Base-by-base conservation (phyloP, 805 yeast species). In the Hanseniaspora nectarophila region DNA sequence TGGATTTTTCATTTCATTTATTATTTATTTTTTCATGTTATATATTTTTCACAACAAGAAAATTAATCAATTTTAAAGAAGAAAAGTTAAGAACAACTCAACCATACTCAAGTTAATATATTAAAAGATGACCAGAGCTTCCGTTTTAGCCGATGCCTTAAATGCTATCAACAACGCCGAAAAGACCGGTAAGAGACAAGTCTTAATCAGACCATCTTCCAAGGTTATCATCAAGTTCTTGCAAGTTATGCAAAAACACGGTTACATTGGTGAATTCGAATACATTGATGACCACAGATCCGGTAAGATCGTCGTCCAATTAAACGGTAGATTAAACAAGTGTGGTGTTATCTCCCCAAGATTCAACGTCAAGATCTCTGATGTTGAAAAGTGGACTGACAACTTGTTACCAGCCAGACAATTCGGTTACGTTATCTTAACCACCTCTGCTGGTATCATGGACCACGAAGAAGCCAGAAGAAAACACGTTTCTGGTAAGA, bases 401-500 rank as follows among this genome's bases (percentile, higher is more conserved):
- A 87, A 89, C 85, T 82, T 89, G 72, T 80, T 89, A 70, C 97
- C 97, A 73, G 95, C 97, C 63, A 87, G 97, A 84, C 97, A 89
- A 77, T 90, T 89, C 70, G 97, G 97, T 78, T 88, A 74, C 83
- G 89, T 89, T 70, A 85, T 89, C 75, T 81, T 89, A 73, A 90
- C 97, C 76, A 89, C 97, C 67, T 90, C 97, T 67, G 96, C 97
- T 67, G 97, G 97, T 78, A 89, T 89, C 69, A 88, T 89, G 95
- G 97, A 90, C 82, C 97, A 89, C 80, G 97, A 90, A 81, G 97
- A 89, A 80, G 97, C 97, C 70, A 86, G 95, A 83, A 85, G 97
- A 82, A 90, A 89, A 85, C 97, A 89, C 79, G 97, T 89, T 66
- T 87, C 96, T 65, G 97, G 97, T 75, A 89, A 89, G 82, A 85